A percentile compares a stretch with the other conserved stretches of the same genome.
phyloP scores from a whole-genome alignment of 2,329 filamentous ascomycete genomes.

The Cryphonectria parasitica region DNA sequence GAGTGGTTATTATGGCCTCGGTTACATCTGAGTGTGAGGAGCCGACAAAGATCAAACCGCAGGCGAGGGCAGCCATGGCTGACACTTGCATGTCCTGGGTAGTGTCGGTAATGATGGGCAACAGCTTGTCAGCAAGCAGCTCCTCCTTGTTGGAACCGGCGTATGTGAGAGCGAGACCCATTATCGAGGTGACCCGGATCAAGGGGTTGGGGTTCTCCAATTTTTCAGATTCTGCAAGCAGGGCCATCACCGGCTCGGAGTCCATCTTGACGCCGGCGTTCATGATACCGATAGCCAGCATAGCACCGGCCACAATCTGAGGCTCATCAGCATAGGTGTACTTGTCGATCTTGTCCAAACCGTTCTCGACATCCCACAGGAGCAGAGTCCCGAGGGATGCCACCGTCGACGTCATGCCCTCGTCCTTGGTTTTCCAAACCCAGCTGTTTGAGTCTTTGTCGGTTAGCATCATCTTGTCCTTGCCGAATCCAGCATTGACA shows the following conservation, averaged over 20 bases:
- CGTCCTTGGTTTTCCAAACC: constrained; percentile 99
- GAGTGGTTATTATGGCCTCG: constrained; percentile 86
- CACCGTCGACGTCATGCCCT: constrained; percentile 95
- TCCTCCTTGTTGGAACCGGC: constrained; percentile 93
- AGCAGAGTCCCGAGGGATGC: constrained; percentile 91
- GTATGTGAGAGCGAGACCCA: constrained; percentile 94
- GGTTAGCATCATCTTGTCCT: constrained; percentile 97
- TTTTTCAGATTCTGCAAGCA: constrained; percentile 80
- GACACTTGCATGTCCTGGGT: constrained; percentile 91
- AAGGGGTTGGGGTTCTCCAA: constrained; percentile 77
- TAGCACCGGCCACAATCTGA: constrained; percentile 84
- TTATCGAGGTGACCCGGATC: constrained; percentile 83
- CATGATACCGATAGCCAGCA: constrained; percentile 93
- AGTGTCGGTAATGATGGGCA: constrained; percentile 86
- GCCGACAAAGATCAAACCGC: constrained; percentile 90
- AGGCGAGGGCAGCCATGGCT: constrained; percentile 90
- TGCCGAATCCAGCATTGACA: constrained; percentile 91
- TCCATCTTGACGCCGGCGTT: constrained; percentile 91
- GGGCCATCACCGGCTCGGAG: constrained; percentile 84
- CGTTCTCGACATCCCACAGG: constrained; percentile 91
- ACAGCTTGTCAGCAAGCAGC: constrained; percentile 73
- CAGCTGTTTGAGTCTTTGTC: constrained; percentile 88
- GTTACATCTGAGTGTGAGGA: constrained; percentile 90
- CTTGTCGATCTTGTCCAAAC: constrained; percentile 90
- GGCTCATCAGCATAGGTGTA: constrained; percentile 87